Evolutionary conservation across 2,329 filamentous ascomycete species (phyloP).

Genomic region (Aschersonia sp.): DNA sequence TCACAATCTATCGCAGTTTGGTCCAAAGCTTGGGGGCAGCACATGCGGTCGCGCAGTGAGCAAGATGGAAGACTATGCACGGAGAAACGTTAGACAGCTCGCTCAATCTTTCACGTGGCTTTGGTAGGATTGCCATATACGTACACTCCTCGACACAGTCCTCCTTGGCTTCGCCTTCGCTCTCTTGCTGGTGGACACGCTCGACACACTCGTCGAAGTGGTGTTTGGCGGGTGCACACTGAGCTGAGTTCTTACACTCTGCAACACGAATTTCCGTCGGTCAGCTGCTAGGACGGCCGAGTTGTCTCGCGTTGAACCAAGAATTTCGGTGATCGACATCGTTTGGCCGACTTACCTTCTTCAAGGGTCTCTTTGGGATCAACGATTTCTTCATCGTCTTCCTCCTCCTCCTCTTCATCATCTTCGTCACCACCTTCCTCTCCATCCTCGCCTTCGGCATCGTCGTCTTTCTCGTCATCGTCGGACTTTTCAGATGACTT

Average conservation of each 20-base stretch:
- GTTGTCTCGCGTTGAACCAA: too few species aligned
- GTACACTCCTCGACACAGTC: slow-evolving; percentile 99
- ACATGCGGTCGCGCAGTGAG: slow-evolving; percentile 86
- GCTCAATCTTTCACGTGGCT: not conserved
- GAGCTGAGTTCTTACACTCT: slow-evolving; percentile 83
- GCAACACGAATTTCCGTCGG: slow-evolving; percentile 10
- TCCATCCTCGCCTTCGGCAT: slow-evolving; percentile 33
- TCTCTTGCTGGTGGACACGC: slow-evolving; percentile 53
- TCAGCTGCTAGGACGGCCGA: slow-evolving; percentile 5
- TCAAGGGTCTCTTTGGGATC: slow-evolving; percentile 82
- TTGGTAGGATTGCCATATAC: slow-evolving; percentile 20
- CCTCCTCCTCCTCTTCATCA: slow-evolving; percentile 54
- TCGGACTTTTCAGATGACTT: slow-evolving; percentile 10
- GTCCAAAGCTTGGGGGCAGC: slow-evolving; percentile 94
- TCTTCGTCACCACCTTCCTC: slow-evolving; percentile 40
- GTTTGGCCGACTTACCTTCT: slow-evolving; percentile 55
- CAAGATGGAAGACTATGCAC: slow-evolving; percentile 82
- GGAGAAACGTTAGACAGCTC: not conserved
- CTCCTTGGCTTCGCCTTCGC: slow-evolving; percentile 63
- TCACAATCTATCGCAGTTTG: slow-evolving; percentile 62
- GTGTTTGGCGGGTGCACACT: slow-evolving; percentile 84
- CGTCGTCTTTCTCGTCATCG: slow-evolving; percentile 21
- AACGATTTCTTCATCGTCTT: slow-evolving; percentile 70
- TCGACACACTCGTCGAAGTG: slow-evolving; percentile 98
- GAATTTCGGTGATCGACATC: not conserved